Evolutionary conservation across 495 filamentous ascomycete species (phyloP), one percentile per base, ranked within the genome.

Genomic region (Talaromyces thailandensis): DNA sequence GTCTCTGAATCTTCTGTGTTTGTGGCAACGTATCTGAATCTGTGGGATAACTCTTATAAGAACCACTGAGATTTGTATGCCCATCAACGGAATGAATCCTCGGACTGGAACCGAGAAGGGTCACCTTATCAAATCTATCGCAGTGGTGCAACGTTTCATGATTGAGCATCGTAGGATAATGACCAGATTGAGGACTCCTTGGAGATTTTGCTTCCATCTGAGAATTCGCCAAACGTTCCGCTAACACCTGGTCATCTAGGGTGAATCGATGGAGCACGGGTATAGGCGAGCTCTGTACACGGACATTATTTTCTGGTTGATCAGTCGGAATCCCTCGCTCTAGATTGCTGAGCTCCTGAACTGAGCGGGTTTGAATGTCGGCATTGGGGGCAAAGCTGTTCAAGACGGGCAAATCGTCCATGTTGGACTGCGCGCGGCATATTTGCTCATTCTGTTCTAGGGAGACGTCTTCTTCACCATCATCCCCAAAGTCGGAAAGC

Each of bases 191-290:
- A 28, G 35, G 59, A 51, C n/a, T 40, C n/a, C 16, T n/a, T 18
- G 55, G 28, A 14, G 24, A 59, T 59, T 28, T 8, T 6, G 21
- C 16, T 48, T 23, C 35, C 12, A 23, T 31, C 26, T 31, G 55
- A 11, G 60, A 62, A 31, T 55, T 32, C 18, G 21, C 51, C 31
- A 37, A 21, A 6, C 31, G n/a, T 43, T 62, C 61, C 11, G 14
- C 61, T 23, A 57, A 18, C 5, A 62, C 26, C 23, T 62, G 61
- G 24, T 62, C 61, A 62, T 62, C 61, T 26, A 62, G 31, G 6
- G 61, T 62, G 61, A 62, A 62, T 8, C 61, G 43, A 28, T 57
- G 61, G 16, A 56, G 21, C 35, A 62, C 51, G 6, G 48, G 60
- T 24, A 56, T 26, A 18, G 45, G 18, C 3, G 60, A 51, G 40